A percentile compares a stretch with the other conserved stretches of the same genome.
phyloP scores from a whole-genome alignment of 352 stramenopile species.

The Globisporangium cystogenes region DNA sequence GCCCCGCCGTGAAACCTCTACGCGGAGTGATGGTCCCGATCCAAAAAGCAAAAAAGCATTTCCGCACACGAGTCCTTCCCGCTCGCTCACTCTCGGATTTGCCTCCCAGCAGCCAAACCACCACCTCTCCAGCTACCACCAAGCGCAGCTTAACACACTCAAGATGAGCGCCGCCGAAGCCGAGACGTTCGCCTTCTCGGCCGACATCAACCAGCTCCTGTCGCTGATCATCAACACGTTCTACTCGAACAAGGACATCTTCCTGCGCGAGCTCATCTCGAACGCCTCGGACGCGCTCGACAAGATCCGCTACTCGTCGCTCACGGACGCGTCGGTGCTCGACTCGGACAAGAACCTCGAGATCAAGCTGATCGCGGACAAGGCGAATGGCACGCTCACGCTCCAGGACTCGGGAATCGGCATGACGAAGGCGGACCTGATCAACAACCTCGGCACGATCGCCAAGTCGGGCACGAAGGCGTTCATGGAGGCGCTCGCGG shows the following conservation, averaged over 20 bases:
- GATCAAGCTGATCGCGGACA: slow-evolving; percentile 99
- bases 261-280: slow-evolving; percentile 95
- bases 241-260: slow-evolving; percentile 99
- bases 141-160: slow-evolving; percentile 7
- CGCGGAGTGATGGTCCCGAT: no score
- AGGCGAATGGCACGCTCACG: slow-evolving; percentile 99
- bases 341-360: slow-evolving; percentile 97
- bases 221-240: slow-evolving; percentile 98
- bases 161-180: slow-evolving; percentile 85
- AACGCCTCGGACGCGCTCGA: slow-evolving; percentile 96
- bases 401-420: slow-evolving; percentile 98
- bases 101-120: slow-evolving; percentile 20
- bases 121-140: slow-evolving; percentile 10
- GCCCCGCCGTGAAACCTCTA: no score
- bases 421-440: slow-evolving; percentile 99
- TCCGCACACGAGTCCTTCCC: no score
- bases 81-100: slow-evolving; percentile 76
- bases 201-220: slow-evolving; percentile 99
- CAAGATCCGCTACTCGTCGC: slow-evolving; percentile 97
- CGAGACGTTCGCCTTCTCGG: slow-evolving; percentile 99
- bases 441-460: slow-evolving; percentile 99
- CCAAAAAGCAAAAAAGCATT: no score
- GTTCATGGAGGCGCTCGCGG: slow-evolving; percentile 98
- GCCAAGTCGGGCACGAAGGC: slow-evolving; percentile 99
- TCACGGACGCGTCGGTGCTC: slow-evolving; percentile 95